These are phyloP conservation scores for Malassezia psittaci DNA, from an alignment of 1,284 basidiomycete genomes.

Conservation along the genomic window DNA sequence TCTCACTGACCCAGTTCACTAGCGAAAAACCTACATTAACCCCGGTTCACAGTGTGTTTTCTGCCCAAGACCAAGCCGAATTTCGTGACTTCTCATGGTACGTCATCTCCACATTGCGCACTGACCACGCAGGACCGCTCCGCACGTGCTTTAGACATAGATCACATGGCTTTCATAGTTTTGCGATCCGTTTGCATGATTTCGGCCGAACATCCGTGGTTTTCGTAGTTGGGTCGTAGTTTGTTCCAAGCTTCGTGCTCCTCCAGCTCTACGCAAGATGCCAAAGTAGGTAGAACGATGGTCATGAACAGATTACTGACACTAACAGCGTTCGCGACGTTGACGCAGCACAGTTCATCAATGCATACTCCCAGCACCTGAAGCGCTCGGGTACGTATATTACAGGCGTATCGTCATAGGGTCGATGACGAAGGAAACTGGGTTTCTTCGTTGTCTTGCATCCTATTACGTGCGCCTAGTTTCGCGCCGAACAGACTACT, in stretches of 20 bases:
- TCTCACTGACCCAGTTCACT: slow-evolving; percentile 57
- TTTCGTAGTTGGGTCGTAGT: not conserved
- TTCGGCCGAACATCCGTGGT: slow-evolving; percentile 5
- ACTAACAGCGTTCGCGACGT: slow-evolving; percentile 48
- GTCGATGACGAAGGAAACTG: not conserved
- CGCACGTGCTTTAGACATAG: slow-evolving; percentile 6
- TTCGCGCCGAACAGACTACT: slow-evolving; percentile 1
- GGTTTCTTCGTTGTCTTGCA: not conserved
- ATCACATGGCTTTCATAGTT: slow-evolving; percentile 19
- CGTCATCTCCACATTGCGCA: not conserved
- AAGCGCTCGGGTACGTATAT: slow-evolving; percentile 64
- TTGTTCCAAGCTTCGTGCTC: slow-evolving; percentile 13
- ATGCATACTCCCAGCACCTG: slow-evolving; percentile 82
- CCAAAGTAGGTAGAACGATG: slow-evolving; percentile 33
- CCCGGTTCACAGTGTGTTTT: slow-evolving; percentile 88
- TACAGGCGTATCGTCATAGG: not conserved
- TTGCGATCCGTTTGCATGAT: slow-evolving; percentile 12
- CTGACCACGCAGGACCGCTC: slow-evolving; percentile 15
- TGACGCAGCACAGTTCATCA: slow-evolving; percentile 73
- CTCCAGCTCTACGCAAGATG: slow-evolving; percentile 22
- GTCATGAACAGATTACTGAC: slow-evolving; percentile 13
- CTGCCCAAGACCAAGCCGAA: slow-evolving; percentile 72
- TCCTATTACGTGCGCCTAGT: not conserved
- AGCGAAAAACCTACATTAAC: slow-evolving; percentile 92
- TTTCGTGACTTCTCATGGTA: slow-evolving; percentile 40